A percentile compares a stretch with the other conserved stretches of the same genome.
These are phyloP conservation scores for Starmerella stigmatis DNA, from an alignment of 805 yeast species.

Conservation along the genomic window DNA sequence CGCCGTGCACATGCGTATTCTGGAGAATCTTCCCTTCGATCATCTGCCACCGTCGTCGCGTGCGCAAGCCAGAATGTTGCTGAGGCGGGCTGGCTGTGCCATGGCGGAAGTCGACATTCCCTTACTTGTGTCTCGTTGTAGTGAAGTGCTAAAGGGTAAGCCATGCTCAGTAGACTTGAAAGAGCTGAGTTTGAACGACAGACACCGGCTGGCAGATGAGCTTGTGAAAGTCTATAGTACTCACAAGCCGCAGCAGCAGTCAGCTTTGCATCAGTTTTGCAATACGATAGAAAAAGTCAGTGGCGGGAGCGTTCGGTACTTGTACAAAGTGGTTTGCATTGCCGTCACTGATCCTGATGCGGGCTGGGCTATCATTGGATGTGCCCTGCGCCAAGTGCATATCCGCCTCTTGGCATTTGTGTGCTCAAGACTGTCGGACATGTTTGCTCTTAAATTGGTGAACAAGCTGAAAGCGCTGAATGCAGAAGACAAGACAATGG, in stretches of 20 bases:
- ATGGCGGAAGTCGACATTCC: background rate
- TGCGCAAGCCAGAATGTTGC: slow-evolving; percentile 20
- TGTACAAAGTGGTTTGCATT: slow-evolving; percentile 5
- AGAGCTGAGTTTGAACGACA: slow-evolving; percentile 3
- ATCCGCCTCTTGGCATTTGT: slow-evolving; percentile 16
- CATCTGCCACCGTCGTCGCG: slow-evolving; percentile 15
- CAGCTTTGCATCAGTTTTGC: background rate
- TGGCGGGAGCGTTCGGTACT: slow-evolving; percentile 10
- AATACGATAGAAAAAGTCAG: slow-evolving; percentile 7
- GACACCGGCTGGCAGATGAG: slow-evolving; percentile 4
- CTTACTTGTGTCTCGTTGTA: background rate
- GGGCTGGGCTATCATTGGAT: slow-evolving; percentile 6
- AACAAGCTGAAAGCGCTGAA: background rate
- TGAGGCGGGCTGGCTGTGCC: slow-evolving; percentile 7
- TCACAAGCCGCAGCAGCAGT: background rate
- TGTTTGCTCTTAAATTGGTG: slow-evolving; percentile 9
- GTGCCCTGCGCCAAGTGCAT: slow-evolving; percentile 19
- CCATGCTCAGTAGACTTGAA: background rate
- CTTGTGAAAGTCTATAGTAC: slow-evolving; percentile 1
- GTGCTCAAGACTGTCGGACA: slow-evolving; percentile 12
- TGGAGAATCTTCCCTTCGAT: slow-evolving; percentile 35
- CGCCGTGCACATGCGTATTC: slow-evolving; percentile 36
- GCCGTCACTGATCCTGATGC: slow-evolving; percentile 5
- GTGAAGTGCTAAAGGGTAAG: background rate
- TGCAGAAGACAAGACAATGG: background rate